A percentile compares a stretch with the other conserved stretches of the same genome.
Evolutionary conservation across 1,139 yeast genomes (phyloP).

Genomic region (Lodderomyces elongisporus): DNA sequence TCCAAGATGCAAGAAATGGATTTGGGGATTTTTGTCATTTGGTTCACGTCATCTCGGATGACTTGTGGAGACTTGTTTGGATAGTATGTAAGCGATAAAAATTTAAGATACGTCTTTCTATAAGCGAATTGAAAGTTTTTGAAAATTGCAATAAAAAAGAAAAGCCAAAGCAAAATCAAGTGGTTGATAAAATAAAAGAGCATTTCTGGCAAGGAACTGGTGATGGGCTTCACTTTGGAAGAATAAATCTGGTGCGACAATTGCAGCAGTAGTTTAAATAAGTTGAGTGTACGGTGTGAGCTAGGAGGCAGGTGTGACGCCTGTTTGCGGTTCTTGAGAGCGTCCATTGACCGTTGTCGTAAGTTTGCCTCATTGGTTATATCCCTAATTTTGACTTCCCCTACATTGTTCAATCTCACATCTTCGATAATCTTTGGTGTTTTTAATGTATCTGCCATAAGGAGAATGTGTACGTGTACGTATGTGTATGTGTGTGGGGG

Average conservation of each 20-base stretch:
- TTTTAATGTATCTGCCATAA: constrained; percentile 5
- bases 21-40: constrained; percentile 70
- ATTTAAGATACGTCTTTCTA: constrained; percentile 53
- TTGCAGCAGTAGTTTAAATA: constrained; percentile 9
- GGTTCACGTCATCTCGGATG: constrained; percentile 75
- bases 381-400: constrained; percentile 8
- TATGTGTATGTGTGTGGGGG: too few relatives aligned
- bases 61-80: constrained; percentile 83
- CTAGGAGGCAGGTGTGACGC: constrained; percentile 9
- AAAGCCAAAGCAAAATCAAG: constrained; percentile 46
- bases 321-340: too few relatives aligned
- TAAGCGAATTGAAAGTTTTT: constrained; percentile 49
- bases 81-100: constrained; percentile 63
- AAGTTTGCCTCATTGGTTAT: constrained; percentile 7
- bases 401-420: constrained; percentile 10
- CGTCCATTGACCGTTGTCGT: constrained; percentile 3
- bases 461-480: background rate
- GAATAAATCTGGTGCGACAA: constrained; percentile 9
- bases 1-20: constrained; percentile 69
- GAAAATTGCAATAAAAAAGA: constrained; percentile 51
- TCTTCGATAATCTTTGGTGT: constrained; percentile 11
- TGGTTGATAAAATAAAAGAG: constrained; percentile 19
- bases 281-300: constrained; percentile 9
- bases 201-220: constrained; percentile 6
- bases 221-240: constrained; percentile 2